These are phyloP conservation scores for Daldinia concentrica DNA, from an alignment of 495 filamentous ascomycete genomes.

Conservation along the genomic window DNA sequence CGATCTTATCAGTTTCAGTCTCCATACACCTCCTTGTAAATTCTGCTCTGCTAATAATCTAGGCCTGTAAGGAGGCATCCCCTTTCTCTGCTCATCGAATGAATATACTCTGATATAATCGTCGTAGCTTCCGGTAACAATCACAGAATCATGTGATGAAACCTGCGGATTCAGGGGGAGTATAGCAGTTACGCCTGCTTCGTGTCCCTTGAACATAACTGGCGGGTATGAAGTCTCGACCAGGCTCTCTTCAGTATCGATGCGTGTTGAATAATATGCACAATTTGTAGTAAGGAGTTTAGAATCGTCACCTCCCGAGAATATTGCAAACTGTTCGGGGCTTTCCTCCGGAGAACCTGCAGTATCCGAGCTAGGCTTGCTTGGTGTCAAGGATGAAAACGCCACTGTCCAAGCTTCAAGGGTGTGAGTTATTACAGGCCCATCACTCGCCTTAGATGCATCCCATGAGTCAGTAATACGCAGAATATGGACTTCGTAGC, in stretches of 20 bases:
- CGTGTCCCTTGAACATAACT: conserved; percentile 64
- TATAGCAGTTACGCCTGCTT: conserved; percentile 89
- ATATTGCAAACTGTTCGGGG: conserved; percentile 48
- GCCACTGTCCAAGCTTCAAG: conserved; percentile 76
- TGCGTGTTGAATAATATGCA: conserved; percentile 16
- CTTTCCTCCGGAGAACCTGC: neutral
- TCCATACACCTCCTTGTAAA: conserved; percentile 91
- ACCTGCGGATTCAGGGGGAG: conserved; percentile 65
- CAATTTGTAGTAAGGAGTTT: conserved; percentile 51
- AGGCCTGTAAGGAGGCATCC: conserved; percentile 47
- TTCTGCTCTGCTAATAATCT: conserved; percentile 67
- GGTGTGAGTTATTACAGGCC: conserved; percentile 53
- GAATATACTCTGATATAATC: conserved; percentile 76
- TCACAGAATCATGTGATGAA: conserved; percentile 55
- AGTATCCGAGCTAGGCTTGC: neutral
- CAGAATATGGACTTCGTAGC: conserved; percentile 67
- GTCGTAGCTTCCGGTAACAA: conserved; percentile 93
- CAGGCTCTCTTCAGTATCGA: conserved; percentile 26
- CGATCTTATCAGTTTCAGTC: conserved; percentile 75
- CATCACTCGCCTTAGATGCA: conserved; percentile 33
- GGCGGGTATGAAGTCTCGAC: conserved; percentile 51
- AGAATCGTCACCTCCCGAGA: conserved; percentile 77
- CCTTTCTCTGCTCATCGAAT: conserved; percentile 30
- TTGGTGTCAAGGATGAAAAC: conserved; percentile 51
- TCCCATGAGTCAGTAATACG: conserved; percentile 44